Percentiles rank a stretch among this genome's conserved stretches.
These are phyloP conservation scores for Cardamine occulta DNA, from an alignment of 345 rosid species.

Conservation along the genomic window DNA sequence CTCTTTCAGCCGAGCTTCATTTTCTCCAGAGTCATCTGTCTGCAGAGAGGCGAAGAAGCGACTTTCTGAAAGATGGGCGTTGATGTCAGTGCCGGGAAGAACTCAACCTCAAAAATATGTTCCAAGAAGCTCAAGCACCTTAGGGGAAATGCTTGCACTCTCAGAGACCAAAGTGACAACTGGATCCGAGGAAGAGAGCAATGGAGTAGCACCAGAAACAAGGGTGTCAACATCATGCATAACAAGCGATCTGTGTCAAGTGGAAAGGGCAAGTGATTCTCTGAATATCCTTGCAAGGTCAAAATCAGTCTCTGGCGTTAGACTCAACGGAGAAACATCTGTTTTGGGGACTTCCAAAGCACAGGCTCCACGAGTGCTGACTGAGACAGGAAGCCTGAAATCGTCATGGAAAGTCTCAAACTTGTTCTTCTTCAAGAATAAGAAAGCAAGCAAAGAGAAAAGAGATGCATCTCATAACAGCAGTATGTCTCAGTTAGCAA, in stretches of 20 bases:
- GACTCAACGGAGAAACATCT: constrained; percentile 54
- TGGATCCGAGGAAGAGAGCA: constrained; percentile 49
- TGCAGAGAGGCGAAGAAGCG: constrained; percentile 60
- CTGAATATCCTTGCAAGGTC: constrained; percentile 70
- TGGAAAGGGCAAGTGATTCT: constrained; percentile 51
- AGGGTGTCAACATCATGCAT: constrained; percentile 66
- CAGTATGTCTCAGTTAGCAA: constrained; percentile 31
- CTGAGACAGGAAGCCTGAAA: constrained; percentile 57
- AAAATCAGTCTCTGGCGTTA: constrained; percentile 68
- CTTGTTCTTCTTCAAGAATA: constrained; percentile 76
- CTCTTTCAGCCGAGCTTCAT: constrained; percentile 75
- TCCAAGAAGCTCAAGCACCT: constrained; percentile 74
- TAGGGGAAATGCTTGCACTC: constrained; percentile 98
- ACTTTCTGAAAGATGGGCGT: constrained; percentile 95
- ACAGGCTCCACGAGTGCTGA: constrained; percentile 57
- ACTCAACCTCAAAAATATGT: constrained; percentile 60
- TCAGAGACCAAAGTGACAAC: constrained; percentile 65
- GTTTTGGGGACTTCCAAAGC: constrained; percentile 48
- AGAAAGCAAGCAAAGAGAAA: constrained; percentile 67
- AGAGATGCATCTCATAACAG: constrained; percentile 47
- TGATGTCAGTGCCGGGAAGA: constrained; percentile 69
- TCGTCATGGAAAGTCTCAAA: constrained; percentile 81
- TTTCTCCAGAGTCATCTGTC: constrained; percentile 89
- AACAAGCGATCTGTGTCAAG: constrained; percentile 48
- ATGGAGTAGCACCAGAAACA: constrained; percentile 49